Evolutionary conservation across 2,329 filamentous ascomycete genomes (phyloP).

Genomic region (Colletotrichum spaethianum): DNA sequence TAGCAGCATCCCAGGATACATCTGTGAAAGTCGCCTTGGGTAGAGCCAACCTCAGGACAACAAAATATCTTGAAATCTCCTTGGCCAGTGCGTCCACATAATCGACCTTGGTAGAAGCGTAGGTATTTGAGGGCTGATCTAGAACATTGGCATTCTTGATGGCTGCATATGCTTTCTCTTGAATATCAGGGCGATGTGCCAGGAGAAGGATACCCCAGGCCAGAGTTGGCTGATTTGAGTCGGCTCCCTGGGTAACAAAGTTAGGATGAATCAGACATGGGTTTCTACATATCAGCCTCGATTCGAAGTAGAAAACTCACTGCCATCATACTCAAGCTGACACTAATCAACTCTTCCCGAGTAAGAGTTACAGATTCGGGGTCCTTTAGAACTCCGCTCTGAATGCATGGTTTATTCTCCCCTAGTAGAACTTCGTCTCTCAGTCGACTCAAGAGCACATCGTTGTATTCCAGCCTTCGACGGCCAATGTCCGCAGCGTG

Average conservation of each 20-base stretch:
- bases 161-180: constrained; percentile 46
- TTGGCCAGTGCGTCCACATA: constrained; percentile 77
- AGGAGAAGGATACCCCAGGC: constrained; percentile 49
- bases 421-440: neutral
- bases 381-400: constrained; percentile 23
- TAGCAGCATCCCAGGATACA: constrained; percentile 45
- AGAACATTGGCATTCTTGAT: constrained; percentile 52
- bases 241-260: constrained; percentile 40
- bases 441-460: constrained; percentile 1
- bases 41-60: constrained; percentile 75
- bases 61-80: constrained; percentile 75
- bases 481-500: constrained; percentile 15
- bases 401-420: constrained; percentile 27
- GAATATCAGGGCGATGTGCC: constrained; percentile 47
- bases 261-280: too few species aligned
- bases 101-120: constrained; percentile 67
- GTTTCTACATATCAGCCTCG: too few species aligned
- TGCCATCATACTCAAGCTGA: constrained; percentile 64
- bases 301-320: neutral
- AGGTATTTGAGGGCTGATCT: neutral
- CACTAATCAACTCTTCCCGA: constrained; percentile 22
- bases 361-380: constrained; percentile 49
- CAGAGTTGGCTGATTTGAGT: constrained; percentile 48
- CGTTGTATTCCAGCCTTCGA: constrained; percentile 18
- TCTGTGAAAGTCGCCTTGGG: constrained; percentile 62